Evolutionary conservation across 1,284 basidiomycete species (phyloP).

Genomic region (Cutaneotrichosporon dermatis): DNA sequence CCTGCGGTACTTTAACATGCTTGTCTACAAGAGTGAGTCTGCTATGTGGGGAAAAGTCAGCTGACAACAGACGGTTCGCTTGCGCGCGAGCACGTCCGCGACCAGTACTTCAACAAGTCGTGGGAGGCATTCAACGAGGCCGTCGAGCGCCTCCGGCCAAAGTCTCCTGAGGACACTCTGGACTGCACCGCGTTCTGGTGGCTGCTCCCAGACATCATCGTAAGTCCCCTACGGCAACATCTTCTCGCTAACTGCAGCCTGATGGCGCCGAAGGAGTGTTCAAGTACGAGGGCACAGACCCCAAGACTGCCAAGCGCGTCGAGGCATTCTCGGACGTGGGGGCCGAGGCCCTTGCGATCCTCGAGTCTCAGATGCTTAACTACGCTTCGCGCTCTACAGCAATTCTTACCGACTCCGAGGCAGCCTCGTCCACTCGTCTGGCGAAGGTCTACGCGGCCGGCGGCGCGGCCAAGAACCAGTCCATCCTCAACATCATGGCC

Average conservation of each 20-base stretch:
- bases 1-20: slow-evolving; percentile 50
- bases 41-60: too few species aligned
- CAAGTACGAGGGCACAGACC: slow-evolving; percentile 32
- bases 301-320: slow-evolving; percentile 23
- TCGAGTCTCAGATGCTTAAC: slow-evolving; percentile 74
- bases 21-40: slow-evolving; percentile 51
- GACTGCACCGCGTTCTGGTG: slow-evolving; percentile 54
- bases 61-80: slow-evolving; percentile 65
- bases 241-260: slow-evolving; percentile 29
- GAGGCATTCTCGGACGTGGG: slow-evolving; percentile 43
- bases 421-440: slow-evolving; percentile 52
- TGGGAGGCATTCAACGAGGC: slow-evolving; percentile 72
- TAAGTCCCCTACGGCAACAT: slow-evolving; percentile 61
- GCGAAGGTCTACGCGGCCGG: slow-evolving; percentile 72
- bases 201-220: slow-evolving; percentile 56
- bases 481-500: slow-evolving; percentile 69
- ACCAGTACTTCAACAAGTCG: slow-evolving; percentile 59
- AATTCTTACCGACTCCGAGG: slow-evolving; percentile 63
- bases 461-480: slow-evolving; percentile 69
- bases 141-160: slow-evolving; percentile 49
- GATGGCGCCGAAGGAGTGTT: slow-evolving; percentile 34
- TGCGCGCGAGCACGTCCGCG: slow-evolving; percentile 72
- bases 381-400: slow-evolving; percentile 36
- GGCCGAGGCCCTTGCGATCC: slow-evolving; percentile 71
- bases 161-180: slow-evolving; percentile 37